Percentiles rank a stretch among this genome's conserved stretches.
Evolutionary conservation across 352 stramenopile species (phyloP).

Genomic region (Halophytophthora polymorphica): DNA sequence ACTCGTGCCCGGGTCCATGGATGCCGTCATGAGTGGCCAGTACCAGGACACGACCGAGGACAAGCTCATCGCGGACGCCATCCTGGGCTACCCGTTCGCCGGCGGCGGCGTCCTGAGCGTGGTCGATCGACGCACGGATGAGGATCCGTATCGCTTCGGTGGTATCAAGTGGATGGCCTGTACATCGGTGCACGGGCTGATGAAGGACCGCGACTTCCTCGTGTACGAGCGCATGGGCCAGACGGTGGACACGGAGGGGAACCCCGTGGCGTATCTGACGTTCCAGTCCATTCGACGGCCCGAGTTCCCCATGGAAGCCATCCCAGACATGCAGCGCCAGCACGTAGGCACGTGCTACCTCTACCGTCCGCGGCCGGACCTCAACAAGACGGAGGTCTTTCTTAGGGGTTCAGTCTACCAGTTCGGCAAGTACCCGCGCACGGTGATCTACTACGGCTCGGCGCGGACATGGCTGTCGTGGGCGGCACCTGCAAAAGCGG

Average conservation of each 20-base stretch:
- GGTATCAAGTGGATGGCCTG: slow-evolving; percentile 48
- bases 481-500: slow-evolving; percentile 7
- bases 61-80: slow-evolving; percentile 26
- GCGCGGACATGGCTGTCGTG: slow-evolving; percentile 35
- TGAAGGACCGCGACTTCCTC: slow-evolving; percentile 32
- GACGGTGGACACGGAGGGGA: slow-evolving; percentile 21
- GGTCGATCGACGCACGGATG: slow-evolving; percentile 20
- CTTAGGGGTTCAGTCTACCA: slow-evolving; percentile 34
- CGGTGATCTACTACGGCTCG: slow-evolving; percentile 30
- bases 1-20: slow-evolving; percentile 18
- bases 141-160: slow-evolving; percentile 37
- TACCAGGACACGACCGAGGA: slow-evolving; percentile 42
- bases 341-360: slow-evolving; percentile 34
- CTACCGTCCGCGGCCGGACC: slow-evolving; percentile 22
- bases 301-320: slow-evolving; percentile 35
- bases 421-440: slow-evolving; percentile 27
- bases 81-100: slow-evolving; percentile 33
- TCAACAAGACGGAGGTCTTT: slow-evolving; percentile 37
- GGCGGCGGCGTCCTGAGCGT: slow-evolving; percentile 31
- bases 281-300: slow-evolving; percentile 40
- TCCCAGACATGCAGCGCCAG: slow-evolving; percentile 33
- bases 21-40: slow-evolving; percentile 42
- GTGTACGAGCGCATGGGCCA: slow-evolving; percentile 45
- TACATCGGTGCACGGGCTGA: slow-evolving; percentile 24
- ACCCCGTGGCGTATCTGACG: slow-evolving; percentile 38